Conservation (phyloP, 768 basidiomycete species). For the Suillus hirtellus region DNA sequence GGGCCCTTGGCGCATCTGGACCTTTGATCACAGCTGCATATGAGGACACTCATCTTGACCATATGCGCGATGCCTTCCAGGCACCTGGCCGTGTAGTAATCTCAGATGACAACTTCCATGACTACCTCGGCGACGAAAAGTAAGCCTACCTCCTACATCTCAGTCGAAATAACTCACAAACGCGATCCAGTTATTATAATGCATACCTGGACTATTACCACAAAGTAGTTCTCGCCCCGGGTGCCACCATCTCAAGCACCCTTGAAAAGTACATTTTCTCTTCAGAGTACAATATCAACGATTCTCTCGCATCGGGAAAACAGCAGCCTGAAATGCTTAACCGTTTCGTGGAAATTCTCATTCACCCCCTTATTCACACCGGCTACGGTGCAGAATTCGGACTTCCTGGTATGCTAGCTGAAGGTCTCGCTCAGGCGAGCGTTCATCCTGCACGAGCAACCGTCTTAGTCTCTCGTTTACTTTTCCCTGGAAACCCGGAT, state of each 20-base stretch:
- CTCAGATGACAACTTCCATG: conserved; percentile 25
- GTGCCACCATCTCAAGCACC: conserved; percentile 32
- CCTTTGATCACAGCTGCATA: conserved; percentile 45
- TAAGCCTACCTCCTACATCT: conserved; percentile 10
- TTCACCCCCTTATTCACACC: conserved; percentile 67
- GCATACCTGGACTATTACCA: conserved; percentile 35
- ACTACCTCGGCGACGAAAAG: conserved; percentile 34
- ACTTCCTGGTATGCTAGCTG: conserved; percentile 59
- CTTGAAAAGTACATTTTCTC: conserved; percentile 70
- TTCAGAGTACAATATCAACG: conserved; percentile 44
- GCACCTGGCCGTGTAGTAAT: conserved; percentile 23
- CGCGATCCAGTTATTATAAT: conserved; percentile 28
- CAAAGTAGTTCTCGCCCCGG: conserved; percentile 29
- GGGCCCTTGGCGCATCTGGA: conserved; percentile 55
- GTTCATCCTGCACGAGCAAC: conserved; percentile 44
- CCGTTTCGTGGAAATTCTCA: conserved; percentile 55
- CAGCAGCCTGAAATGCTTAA: conserved; percentile 58
- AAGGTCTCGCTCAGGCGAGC: conserved; percentile 66
- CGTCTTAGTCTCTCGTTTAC: conserved; percentile 36
- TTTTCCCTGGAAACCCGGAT: conserved; percentile 25
- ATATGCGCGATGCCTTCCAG: conserved; percentile 37
- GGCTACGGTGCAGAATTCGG: conserved; percentile 69
- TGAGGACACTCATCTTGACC: conserved; percentile 37
- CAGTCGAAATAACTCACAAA: conserved; percentile 1
- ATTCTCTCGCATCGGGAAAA: conserved; percentile 21